Conservation (phyloP, 2,329 filamentous ascomycete species). For the Pseudogymnoascus sp. region DNA sequence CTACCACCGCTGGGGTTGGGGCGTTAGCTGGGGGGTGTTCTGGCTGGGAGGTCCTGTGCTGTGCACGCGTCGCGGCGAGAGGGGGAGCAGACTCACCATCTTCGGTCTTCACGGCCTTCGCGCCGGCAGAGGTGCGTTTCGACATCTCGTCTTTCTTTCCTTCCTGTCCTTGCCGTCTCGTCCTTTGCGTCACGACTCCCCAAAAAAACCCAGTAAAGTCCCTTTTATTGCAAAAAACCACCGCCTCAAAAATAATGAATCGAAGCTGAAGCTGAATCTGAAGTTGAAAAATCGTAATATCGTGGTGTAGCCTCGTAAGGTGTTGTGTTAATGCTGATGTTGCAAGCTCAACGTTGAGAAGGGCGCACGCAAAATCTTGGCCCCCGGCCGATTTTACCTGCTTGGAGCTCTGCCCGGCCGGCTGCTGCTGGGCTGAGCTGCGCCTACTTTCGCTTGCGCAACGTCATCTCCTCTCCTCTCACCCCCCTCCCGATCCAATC, state of each 20-base stretch:
- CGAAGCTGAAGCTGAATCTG: not conserved
- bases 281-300: not conserved
- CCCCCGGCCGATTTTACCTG: not conserved
- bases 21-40: not conserved
- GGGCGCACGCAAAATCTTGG: not conserved
- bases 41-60: not conserved
- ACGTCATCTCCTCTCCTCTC: not conserved
- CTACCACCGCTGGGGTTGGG: slow-evolving; percentile 34
- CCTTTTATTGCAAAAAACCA: not conserved
- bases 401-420: not conserved
- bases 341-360: not conserved
- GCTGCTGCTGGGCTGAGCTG: not conserved
- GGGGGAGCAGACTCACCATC: not conserved
- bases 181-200: not conserved
- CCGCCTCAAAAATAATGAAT: not conserved
- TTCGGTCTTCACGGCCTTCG: not conserved
- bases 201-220: not conserved
- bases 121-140: slow-evolving; percentile 2
- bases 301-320: not conserved
- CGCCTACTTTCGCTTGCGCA: not conserved
- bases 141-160: not conserved
- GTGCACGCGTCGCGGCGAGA: not conserved
- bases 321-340: not conserved
- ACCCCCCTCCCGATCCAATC: too few species aligned
- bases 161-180: too few species aligned